phyloP scores from a whole-genome alignment of 1,284 basidiomycete genomes.

The Ganoderma leucocontextum region DNA sequence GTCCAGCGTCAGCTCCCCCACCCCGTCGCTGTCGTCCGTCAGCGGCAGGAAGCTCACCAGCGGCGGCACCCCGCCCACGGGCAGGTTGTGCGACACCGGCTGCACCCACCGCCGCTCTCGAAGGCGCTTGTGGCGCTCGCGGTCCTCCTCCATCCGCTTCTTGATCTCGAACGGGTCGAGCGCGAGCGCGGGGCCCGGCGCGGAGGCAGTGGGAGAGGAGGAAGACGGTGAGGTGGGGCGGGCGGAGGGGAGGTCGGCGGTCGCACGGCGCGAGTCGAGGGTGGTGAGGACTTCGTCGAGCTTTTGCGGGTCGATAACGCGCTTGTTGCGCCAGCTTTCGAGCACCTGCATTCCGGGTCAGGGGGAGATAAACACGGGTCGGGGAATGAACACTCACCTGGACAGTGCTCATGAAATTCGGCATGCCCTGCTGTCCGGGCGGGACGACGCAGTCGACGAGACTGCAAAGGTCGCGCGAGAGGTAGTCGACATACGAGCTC shows the following conservation, averaged over 20 bases:
- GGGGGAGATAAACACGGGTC: neutral
- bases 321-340: slow-evolving; percentile 86
- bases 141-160: slow-evolving; percentile 92
- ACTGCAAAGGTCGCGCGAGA: slow-evolving; percentile 75
- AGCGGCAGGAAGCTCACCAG: slow-evolving; percentile 68
- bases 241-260: slow-evolving; percentile 40
- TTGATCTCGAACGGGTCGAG: slow-evolving; percentile 78
- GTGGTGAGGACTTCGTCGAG: slow-evolving; percentile 71
- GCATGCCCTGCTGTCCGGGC: slow-evolving; percentile 79
- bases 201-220: slow-evolving; percentile 34
- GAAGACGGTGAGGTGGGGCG: slow-evolving; percentile 30
- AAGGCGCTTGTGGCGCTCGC: slow-evolving; percentile 93
- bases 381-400: slow-evolving; percentile 60
- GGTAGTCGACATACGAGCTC: slow-evolving; percentile 75
- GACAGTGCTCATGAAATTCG: slow-evolving; percentile 85
- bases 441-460: slow-evolving; percentile 89
- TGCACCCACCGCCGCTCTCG: slow-evolving; percentile 95
- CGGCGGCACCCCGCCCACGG: slow-evolving; percentile 48
- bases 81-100: slow-evolving; percentile 63
- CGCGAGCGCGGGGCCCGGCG: slow-evolving; percentile 35
- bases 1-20: slow-evolving; percentile 69
- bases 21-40: slow-evolving; percentile 52
- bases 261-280: slow-evolving; percentile 53
- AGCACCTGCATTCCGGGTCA: slow-evolving; percentile 66
- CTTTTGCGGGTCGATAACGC: slow-evolving; percentile 80